A percentile compares a stretch with the other conserved stretches of the same genome.
These are phyloP conservation scores for Neophaeococcomyces mojaviensis DNA, from an alignment of 2,329 filamentous ascomycete species.

Conservation along the genomic window DNA sequence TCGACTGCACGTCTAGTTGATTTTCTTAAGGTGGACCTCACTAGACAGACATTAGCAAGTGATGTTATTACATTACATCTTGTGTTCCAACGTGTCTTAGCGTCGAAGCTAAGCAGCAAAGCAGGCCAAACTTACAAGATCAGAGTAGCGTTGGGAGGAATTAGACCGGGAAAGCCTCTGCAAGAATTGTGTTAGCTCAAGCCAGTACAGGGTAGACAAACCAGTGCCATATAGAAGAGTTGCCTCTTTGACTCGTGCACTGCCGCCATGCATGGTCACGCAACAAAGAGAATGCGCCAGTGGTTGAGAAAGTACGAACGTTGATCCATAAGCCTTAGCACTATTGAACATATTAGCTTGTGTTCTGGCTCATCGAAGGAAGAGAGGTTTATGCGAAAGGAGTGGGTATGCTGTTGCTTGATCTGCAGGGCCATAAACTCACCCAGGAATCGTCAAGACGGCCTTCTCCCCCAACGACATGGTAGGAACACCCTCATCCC, in stretches of 20 bases:
- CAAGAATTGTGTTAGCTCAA: constrained; percentile 21
- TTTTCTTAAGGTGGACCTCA: constrained; percentile 61
- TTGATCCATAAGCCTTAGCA: constrained; percentile 3
- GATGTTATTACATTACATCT: neutral
- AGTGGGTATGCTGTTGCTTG: too few species aligned
- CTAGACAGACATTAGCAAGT: constrained; percentile 32
- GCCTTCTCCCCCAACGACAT: constrained; percentile 69
- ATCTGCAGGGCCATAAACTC: constrained; percentile 27
- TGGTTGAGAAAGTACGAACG: neutral
- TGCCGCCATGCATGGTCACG: too few species aligned
- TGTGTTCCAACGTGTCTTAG: neutral
- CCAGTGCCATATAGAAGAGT: too few species aligned
- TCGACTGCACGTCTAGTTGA: constrained; percentile 38
- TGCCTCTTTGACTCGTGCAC: too few species aligned
- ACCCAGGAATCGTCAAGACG: constrained; percentile 72
- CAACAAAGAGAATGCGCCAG: too few species aligned
- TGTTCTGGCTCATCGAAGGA: neutral
- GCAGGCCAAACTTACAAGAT: constrained; percentile 64
- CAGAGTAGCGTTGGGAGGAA: constrained; percentile 66
- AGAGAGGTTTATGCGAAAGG: too few species aligned
- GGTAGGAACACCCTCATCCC: constrained; percentile 11
- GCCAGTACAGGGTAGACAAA: too few species aligned
- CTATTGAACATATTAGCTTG: constrained; percentile 10
- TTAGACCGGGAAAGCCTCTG: constrained; percentile 71
- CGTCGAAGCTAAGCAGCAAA: neutral